A percentile compares a stretch with the other conserved stretches of the same genome.
These are phyloP conservation scores for Lactifluus rugatus DNA, from an alignment of 768 basidiomycete species.

Conservation along the genomic window DNA sequence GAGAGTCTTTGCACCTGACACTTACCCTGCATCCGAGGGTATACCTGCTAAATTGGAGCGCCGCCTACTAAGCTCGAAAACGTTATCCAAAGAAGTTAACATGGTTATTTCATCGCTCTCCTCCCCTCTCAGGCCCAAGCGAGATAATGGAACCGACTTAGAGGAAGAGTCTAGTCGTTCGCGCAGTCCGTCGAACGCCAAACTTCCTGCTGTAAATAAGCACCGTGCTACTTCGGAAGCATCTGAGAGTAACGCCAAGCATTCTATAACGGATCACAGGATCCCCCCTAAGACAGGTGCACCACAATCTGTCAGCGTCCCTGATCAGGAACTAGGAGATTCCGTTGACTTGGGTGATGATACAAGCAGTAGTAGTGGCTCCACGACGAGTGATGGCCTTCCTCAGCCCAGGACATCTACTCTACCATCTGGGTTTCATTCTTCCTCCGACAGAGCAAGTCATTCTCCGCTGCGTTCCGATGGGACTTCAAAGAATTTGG, in stretches of 20 bases:
- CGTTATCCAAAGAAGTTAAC: slow-evolving; percentile 50
- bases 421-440: background rate
- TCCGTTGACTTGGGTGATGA: slow-evolving; percentile 35
- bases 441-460: background rate
- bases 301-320: slow-evolving; percentile 9
- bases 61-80: slow-evolving; percentile 67
- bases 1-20: slow-evolving; percentile 22
- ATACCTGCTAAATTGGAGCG: slow-evolving; percentile 52
- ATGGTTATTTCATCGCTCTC: slow-evolving; percentile 43
- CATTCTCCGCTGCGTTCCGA: background rate
- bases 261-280: background rate
- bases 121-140: slow-evolving; percentile 30
- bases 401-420: background rate
- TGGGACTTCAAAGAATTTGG: slow-evolving; percentile 11
- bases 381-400: background rate
- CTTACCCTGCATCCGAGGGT: slow-evolving; percentile 29
- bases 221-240: background rate
- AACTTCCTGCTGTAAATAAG: background rate
- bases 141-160: background rate
- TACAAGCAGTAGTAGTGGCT: slow-evolving; percentile 3
- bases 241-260: background rate
- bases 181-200: background rate
- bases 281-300: background rate
- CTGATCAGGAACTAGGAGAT: slow-evolving; percentile 38
- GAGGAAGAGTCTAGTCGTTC: background rate